Base-by-base conservation (phyloP, 1,284 basidiomycete genomes). In the Ustilago loliicola region DNA sequence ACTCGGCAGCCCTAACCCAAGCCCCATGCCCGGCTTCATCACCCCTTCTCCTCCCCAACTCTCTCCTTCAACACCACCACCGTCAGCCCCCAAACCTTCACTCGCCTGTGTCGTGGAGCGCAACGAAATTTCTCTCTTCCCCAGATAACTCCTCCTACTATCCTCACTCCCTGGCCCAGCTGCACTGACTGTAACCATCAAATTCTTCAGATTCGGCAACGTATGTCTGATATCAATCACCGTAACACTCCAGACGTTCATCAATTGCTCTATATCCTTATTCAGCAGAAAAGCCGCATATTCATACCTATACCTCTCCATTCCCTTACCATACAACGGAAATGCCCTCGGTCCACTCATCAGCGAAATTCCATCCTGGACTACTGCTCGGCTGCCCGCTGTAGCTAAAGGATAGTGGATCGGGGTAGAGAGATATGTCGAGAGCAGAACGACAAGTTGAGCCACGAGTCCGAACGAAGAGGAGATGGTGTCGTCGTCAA, bases 281-380 rank as follows among this genome's bases (percentile, higher is more conserved):
- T 99, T 99, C 42, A 99, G 89, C 54, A 99, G 88, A 86, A 97
- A 99, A 4, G 98, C 95, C 10, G 92, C 97, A 87, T 99, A 99
- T 86, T 99, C 96, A 86, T 97, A 99, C 30, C 97, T 90, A 87
- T 98, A 98, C 47, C 92, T 92, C 86, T 99, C 97, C 64, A 98
- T 95, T 11, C 95, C 95, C 87, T 91, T 94, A 0, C 93, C 93
- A 85, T 95, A 98, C 38, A 99, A 88, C 11, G 96, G 96, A 86
- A 85, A 85, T 40, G 80, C 77, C 27, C 84, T 61, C 0, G 84
- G 84, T 13, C 85, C 84, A 21, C 59, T 69, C 84, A 86, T 86
- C 15, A 83, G 60, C 65, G 82, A 84, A 59, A 86, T 86, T 3
- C 72, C 64, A 42, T 86, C 85, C 45, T 79, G 79, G 6, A 85